Conservation (phyloP, 148 eudicot species). For the Cornus suecica region DNA sequence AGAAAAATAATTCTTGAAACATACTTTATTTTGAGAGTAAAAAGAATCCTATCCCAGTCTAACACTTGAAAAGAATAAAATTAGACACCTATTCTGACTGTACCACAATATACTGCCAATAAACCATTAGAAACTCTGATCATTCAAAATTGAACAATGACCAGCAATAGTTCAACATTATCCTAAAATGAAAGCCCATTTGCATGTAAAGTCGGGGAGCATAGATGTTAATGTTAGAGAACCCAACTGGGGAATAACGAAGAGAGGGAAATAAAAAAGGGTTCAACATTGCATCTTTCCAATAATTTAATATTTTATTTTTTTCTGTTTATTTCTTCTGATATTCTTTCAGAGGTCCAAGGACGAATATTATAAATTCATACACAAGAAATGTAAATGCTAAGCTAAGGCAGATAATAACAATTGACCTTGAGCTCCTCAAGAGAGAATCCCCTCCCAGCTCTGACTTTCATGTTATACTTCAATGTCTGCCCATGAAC, state of each 20-base stretch:
- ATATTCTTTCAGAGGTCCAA: background rate
- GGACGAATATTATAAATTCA: too few relatives aligned
- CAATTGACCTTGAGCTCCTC: slow-evolving; percentile 57
- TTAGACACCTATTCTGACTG: too few relatives aligned
- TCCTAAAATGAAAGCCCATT: background rate
- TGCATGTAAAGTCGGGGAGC: background rate
- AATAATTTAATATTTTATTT: too few relatives aligned
- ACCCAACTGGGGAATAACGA: background rate
- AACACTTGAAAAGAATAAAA: too few relatives aligned
- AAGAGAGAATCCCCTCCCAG: slow-evolving; percentile 70
- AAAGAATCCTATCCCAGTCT: too few relatives aligned
- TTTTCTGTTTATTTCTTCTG: background rate
- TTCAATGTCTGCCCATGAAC: slow-evolving; percentile 67
- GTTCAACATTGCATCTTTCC: too few relatives aligned
- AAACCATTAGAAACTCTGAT: too few relatives aligned
- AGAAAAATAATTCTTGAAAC: too few relatives aligned
- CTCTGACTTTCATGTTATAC: slow-evolving; percentile 60
- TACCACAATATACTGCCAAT: too few relatives aligned
- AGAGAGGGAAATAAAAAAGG: background rate
- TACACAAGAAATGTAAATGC: background rate
- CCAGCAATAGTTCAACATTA: too few relatives aligned
- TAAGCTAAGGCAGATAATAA: background rate
- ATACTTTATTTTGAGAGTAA: background rate
- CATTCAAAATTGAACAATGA: too few relatives aligned
- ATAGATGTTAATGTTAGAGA: background rate